Percentiles rank a stretch among this genome's conserved stretches.
phyloP scores from a whole-genome alignment of 345 rosid species.

The Physaria fendleri region DNA sequence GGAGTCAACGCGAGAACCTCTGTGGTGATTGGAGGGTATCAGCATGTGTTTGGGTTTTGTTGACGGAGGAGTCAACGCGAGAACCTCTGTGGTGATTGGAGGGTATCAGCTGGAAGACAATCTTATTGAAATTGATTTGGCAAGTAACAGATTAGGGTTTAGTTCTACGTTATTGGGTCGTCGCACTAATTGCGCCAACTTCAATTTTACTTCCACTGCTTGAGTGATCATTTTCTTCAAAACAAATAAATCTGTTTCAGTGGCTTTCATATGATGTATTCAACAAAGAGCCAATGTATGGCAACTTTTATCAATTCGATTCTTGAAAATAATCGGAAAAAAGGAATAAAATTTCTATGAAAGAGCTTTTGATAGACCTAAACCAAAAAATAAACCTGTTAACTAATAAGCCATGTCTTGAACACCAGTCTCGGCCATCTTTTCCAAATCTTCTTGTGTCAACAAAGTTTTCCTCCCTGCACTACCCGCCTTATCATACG shows the following conservation, averaged over 20 bases:
- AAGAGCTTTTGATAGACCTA: not conserved
- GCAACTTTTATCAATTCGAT: not conserved
- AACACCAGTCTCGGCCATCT: slow-evolving; percentile 56
- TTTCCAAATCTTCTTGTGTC: slow-evolving; percentile 85
- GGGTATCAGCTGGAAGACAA: slow-evolving; percentile 55
- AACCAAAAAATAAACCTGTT: not conserved
- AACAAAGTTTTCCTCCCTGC: slow-evolving; percentile 60
- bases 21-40: slow-evolving; percentile 70
- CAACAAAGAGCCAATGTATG: not conserved
- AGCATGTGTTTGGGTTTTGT: slow-evolving; percentile 60
- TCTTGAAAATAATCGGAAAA: not conserved
- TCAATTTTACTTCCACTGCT: slow-evolving; percentile 52
- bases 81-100: slow-evolving; percentile 61
- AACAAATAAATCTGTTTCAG: not conserved
- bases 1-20: slow-evolving; percentile 53
- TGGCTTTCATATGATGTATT: not conserved
- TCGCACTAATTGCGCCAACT: slow-evolving; percentile 54
- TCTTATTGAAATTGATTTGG: slow-evolving; percentile 58
- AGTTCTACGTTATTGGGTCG: slow-evolving; percentile 46
- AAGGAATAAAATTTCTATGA: not conserved
- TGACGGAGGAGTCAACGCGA: slow-evolving; percentile 54
- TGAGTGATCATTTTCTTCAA: not conserved
- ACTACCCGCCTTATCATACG: slow-evolving; percentile 66
- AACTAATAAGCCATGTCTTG: slow-evolving; percentile 37
- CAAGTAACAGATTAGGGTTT: slow-evolving; percentile 54